Conservation (phyloP, 768 basidiomycete species). For the Lactifluus subvellereus region DNA sequence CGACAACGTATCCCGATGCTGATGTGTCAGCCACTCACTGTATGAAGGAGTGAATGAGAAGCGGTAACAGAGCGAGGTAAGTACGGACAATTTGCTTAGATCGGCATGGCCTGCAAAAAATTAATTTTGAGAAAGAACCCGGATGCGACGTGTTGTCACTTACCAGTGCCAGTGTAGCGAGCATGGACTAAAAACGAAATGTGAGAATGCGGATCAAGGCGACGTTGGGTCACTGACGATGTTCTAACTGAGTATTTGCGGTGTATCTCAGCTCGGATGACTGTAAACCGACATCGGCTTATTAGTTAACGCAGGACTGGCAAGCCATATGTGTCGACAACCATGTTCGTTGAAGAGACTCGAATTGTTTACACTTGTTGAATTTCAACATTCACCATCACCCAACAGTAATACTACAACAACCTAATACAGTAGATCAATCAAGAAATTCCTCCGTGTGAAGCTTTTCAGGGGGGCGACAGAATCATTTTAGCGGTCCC, state of each 20-base stretch:
- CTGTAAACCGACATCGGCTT: slow-evolving; percentile 34
- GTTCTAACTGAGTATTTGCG: slow-evolving; percentile 92
- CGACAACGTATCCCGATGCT: slow-evolving; percentile 91
- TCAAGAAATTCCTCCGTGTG: neutral
- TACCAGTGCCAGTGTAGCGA: slow-evolving; percentile 92
- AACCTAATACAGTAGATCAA: neutral
- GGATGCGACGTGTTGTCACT: slow-evolving; percentile 29
- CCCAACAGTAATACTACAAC: neutral
- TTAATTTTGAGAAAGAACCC: neutral
- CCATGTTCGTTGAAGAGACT: slow-evolving; percentile 5
- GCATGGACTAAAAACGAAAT: slow-evolving; percentile 66
- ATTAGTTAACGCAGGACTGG: neutral
- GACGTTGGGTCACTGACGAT: slow-evolving; percentile 53
- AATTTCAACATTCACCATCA: neutral
- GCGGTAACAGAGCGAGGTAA: neutral
- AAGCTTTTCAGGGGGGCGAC: too few relatives aligned
- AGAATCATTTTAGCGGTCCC: neutral
- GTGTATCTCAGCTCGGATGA: slow-evolving; percentile 93
- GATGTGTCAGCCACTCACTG: slow-evolving; percentile 97
- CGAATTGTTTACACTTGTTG: slow-evolving; percentile 9
- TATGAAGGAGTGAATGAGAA: slow-evolving; percentile 20
- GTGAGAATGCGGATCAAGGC: slow-evolving; percentile 15
- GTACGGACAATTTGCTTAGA: slow-evolving; percentile 83
- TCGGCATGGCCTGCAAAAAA: slow-evolving; percentile 78
- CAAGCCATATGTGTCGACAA: slow-evolving; percentile 20